Base-by-base conservation (phyloP, 2,329 filamentous ascomycete species). In the Alternaria panax region DNA sequence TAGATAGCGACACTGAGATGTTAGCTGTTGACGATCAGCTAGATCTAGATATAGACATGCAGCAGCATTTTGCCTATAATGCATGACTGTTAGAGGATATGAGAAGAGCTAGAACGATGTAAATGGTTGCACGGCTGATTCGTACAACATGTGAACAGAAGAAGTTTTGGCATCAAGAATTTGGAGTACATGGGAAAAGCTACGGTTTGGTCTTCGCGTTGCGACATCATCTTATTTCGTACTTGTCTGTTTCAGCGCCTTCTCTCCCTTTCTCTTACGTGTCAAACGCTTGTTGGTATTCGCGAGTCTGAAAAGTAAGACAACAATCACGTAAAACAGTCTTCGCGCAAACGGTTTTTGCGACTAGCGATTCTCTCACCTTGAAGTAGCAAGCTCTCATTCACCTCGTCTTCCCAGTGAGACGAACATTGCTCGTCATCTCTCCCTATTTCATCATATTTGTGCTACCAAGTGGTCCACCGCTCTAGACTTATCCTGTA, bases 1-100 rank as follows among this genome's bases (percentile, higher is more conserved):
- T 8, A 12, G 25, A 46, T 18, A 48, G 52, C 9, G 64, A 67
- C 16, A 16, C 41, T 8, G 53, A 52, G 20, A 63, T 59, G 34
- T 30, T 36, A 0, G 51, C 47, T 3, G 2, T 28, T 12, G 55
- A 56, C 2, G 53, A 60, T 25, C 51, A 28, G 12, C 25, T 52
- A 24, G 57, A 67, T 34, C 16, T 67, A 11, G 50, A 48, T 4
- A 63, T 66, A 14, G 54, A 69, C 11, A 64, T 67, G 60, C 57
- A 54, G 18, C 51, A 54, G 6, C 30, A 38, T 34, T 61, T 55
- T 38, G 51, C 47, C 11, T 64, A 57, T 51, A 65, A 61, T 7
- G 45, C 53, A 1, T 38, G 43, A 5, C 36, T 63, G 5, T 16
- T 65, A 4, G 4, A 22, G 24, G 51, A 24, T 20, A 28, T 12